Evolutionary conservation across 2,329 filamentous ascomycete genomes (phyloP).

Genomic region (Colletotrichum australisinense): DNA sequence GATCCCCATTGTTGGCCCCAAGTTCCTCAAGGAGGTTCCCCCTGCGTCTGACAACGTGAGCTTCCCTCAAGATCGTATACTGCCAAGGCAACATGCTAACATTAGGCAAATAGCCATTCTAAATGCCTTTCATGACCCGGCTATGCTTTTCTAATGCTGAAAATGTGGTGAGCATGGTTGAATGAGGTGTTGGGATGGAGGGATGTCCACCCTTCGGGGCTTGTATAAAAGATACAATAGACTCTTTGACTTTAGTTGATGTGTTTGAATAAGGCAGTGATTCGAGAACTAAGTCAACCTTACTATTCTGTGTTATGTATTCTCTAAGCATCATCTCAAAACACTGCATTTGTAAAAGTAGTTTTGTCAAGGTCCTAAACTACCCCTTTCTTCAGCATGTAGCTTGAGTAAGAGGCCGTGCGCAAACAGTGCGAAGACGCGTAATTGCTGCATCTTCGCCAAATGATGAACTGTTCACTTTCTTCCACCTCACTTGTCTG

Average conservation of each 20-base stretch:
- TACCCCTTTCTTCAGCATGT: not conserved
- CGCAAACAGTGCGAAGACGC: slow-evolving; percentile 25
- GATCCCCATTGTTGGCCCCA: slow-evolving; percentile 62
- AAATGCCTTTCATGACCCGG: slow-evolving; percentile 38
- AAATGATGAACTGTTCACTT: slow-evolving; percentile 33
- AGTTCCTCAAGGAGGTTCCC: slow-evolving; percentile 65
- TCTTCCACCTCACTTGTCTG: not conserved
- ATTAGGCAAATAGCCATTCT: slow-evolving; percentile 49
- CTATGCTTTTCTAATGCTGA: not conserved
- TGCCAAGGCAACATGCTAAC: not conserved
- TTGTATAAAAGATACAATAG: slow-evolving; percentile 35
- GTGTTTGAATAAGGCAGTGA: not conserved
- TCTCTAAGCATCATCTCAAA: not conserved
- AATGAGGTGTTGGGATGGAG: slow-evolving; percentile 15
- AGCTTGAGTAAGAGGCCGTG: not conserved
- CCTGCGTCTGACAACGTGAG: slow-evolving; percentile 71
- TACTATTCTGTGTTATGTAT: no score
- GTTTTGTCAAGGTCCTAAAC: not conserved
- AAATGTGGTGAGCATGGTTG: slow-evolving; percentile 5
- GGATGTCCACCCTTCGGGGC: slow-evolving; percentile 12
- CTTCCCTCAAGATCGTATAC: slow-evolving; percentile 31
- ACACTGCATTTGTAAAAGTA: not conserved
- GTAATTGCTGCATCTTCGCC: not conserved
- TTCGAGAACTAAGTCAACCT: no score
- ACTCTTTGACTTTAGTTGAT: slow-evolving; percentile 25